A percentile compares a stretch with the other conserved stretches of the same genome.
Conservation (phyloP, 352 stramenopile species). For the Globisporangium heterothallicum region DNA sequence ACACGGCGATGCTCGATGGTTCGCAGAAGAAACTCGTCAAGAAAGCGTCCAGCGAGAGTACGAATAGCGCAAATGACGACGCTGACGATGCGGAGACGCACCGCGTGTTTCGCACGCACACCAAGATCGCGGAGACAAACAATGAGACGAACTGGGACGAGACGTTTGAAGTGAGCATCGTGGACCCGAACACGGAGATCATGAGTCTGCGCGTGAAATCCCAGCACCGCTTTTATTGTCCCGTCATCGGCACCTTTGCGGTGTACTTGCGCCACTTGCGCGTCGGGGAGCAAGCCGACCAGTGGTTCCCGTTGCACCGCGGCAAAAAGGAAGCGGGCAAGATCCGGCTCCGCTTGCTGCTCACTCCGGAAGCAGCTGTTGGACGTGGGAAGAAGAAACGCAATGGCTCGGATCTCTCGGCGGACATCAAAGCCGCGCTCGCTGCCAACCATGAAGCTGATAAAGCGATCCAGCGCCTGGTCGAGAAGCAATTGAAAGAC, state of each 20-base stretch:
- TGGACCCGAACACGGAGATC: slow-evolving; percentile 43
- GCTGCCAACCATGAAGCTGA: slow-evolving; percentile 55
- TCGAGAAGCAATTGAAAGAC: slow-evolving; percentile 33
- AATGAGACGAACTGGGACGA: slow-evolving; percentile 63
- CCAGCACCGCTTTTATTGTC: slow-evolving; percentile 58
- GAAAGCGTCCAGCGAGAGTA: background rate
- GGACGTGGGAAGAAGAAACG: slow-evolving; percentile 13
- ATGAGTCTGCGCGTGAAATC: slow-evolving; percentile 72
- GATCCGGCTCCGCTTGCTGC: slow-evolving; percentile 37
- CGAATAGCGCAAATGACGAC: slow-evolving; percentile 34
- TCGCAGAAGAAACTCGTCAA: slow-evolving; percentile 31
- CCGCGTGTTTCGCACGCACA: slow-evolving; percentile 55
- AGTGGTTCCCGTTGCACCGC: slow-evolving; percentile 56
- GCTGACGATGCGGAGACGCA: slow-evolving; percentile 37
- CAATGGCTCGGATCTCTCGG: slow-evolving; percentile 27
- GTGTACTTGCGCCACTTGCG: slow-evolving; percentile 50
- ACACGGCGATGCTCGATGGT: slow-evolving; percentile 42
- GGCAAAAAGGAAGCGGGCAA: slow-evolving; percentile 45
- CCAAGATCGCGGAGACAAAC: slow-evolving; percentile 23
- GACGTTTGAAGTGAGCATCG: slow-evolving; percentile 63
- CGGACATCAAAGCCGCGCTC: slow-evolving; percentile 34
- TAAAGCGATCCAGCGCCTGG: slow-evolving; percentile 50
- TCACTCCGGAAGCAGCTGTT: slow-evolving; percentile 3
- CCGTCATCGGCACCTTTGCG: slow-evolving; percentile 47
- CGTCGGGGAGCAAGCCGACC: slow-evolving; percentile 35